Conservation (phyloP, 192 early-diverging fungal genomes). For the Backusella parvicylindrica region DNA sequence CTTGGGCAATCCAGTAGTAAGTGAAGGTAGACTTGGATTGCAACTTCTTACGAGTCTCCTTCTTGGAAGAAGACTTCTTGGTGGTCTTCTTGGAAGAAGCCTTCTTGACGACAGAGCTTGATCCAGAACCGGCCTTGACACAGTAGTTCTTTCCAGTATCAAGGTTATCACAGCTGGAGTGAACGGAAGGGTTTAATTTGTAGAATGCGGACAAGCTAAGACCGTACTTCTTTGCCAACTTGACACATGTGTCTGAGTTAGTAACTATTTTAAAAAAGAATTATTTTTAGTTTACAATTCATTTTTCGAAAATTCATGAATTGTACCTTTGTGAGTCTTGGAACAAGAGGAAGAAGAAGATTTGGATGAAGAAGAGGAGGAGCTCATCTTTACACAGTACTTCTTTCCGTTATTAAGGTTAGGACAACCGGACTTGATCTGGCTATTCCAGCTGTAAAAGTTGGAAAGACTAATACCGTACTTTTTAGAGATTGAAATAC, state of each 20-base stretch:
- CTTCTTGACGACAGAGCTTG: neutral
- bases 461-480: slow-evolving; percentile 17
- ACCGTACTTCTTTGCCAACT: neutral
- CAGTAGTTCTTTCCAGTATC: slow-evolving; percentile 5
- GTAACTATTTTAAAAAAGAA: neutral
- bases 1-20: slow-evolving; percentile 40
- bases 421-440: slow-evolving; percentile 26
- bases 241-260: neutral
- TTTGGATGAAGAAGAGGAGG: neutral
- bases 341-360: neutral
- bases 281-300: neutral
- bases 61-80: neutral
- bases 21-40: slow-evolving; percentile 30
- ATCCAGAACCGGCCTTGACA: neutral
- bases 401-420: slow-evolving; percentile 25
- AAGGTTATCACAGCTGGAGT: slow-evolving; percentile 10
- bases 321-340: neutral
- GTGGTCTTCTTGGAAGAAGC: neutral
- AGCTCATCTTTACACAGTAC: slow-evolving; percentile 25
- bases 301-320: neutral
- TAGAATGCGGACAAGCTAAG: neutral
- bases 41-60: slow-evolving; percentile 13
- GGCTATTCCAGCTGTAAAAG: slow-evolving; percentile 25
- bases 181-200: neutral
- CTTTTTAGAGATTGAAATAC: slow-evolving; percentile 14